Conservation (phyloP, 371 early-diverging fungal species). For the Mucor plumbeus region DNA sequence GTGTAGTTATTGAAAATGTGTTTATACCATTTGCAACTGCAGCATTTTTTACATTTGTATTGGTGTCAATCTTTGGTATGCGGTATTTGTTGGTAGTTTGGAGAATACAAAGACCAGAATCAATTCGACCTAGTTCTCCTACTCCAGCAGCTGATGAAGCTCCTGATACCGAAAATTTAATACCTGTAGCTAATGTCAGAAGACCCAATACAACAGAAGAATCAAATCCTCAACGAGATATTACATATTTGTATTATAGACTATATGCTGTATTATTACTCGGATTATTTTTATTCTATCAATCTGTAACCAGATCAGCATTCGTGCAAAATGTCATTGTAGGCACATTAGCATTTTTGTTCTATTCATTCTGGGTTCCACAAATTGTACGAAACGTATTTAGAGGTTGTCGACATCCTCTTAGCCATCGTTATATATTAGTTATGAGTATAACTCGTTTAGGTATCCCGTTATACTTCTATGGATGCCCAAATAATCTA, state of each 20-base stretch:
- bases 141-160: background rate
- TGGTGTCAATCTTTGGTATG: conserved; percentile 76
- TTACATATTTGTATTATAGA: conserved; percentile 28
- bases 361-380: conserved; percentile 84
- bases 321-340: conserved; percentile 58
- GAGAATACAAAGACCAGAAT: conserved; percentile 72
- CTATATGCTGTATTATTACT: conserved; percentile 57
- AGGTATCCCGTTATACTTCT: conserved; percentile 70
- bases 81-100: conserved; percentile 76
- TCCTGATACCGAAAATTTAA: conserved; percentile 13
- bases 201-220: conserved; percentile 25
- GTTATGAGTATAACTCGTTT: conserved; percentile 69
- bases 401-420: conserved; percentile 66
- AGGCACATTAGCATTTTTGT: conserved; percentile 48
- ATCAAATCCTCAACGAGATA: conserved; percentile 28
- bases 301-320: conserved; percentile 62
- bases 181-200: conserved; percentile 25
- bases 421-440: conserved; percentile 64
- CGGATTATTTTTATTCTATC: conserved; percentile 71
- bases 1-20: conserved; percentile 59
- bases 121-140: conserved; percentile 32
- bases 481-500: conserved; percentile 66
- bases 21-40: conserved; percentile 72
- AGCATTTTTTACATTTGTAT: conserved; percentile 72
- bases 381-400: conserved; percentile 73